Base-by-base conservation (phyloP, 306 rosid species). In the Ormosia semicastrata region DNA sequence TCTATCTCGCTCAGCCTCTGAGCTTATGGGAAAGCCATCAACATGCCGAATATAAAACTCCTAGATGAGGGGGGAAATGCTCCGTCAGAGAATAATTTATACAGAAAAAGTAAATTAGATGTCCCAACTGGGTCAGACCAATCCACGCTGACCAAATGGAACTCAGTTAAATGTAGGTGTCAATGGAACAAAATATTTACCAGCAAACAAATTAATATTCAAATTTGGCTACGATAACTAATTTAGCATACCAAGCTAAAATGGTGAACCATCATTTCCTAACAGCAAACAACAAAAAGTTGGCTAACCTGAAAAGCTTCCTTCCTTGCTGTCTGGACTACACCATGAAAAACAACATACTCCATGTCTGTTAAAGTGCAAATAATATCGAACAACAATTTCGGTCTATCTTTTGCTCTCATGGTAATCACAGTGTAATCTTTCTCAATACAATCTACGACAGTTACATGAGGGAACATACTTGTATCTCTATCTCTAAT, bases 281-380 rank as follows among this genome's bases (percentile, higher is more conserved):
- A 54, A 33, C 10, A 53, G 46, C n/a, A 75, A 44, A 58, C 36
- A 66, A 47, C 5, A 30, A 36, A 71, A 49, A 9, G 66, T 63
- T 14, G 57, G 8, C 85, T 71, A 66, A 95, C 99, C 94, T 90
- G 98, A 92, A 70, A 92, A 56, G 99, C 97, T 80, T 91, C 97
- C n/a, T 76, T 82, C 84, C 88, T 82, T 76, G 72, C 85, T 14
- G 99, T 93, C 70, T 85, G 70, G 76, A 95, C 98, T 82, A 93
- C 87, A 10, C 97, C 99, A 76, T 95, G 99, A 80, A 83, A 95
- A 68, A 95, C 93, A 10, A 95, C 97, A 83, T 92, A 95, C 84
- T 95, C 92, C 99, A 95, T 93, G 75, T 95, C 99, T 0, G 99
- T 95, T 70, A 95, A 88, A 46, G 99, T 95, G 90, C 98, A 95